phyloP scores from a whole-genome alignment of 176 grass and related monocot species.

The Cenchrus americanus region DNA sequence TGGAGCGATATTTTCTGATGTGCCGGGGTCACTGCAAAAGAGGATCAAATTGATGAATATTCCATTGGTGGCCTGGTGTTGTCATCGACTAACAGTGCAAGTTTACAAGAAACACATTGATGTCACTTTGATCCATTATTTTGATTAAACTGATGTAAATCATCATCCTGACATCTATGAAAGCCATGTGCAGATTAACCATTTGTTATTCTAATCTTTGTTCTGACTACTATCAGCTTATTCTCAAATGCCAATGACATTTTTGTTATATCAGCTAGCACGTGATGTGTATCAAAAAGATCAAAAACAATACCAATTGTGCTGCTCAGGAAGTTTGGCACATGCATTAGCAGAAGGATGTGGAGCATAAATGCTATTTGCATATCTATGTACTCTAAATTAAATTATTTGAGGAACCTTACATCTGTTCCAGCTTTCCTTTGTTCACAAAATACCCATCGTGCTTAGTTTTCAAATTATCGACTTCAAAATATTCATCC shows the following conservation, averaged over 20 bases:
- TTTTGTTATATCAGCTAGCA: slow-evolving; percentile 13
- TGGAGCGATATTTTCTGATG: slow-evolving; percentile 52
- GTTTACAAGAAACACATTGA: slow-evolving; percentile 21
- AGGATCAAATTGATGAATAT: slow-evolving; percentile 25
- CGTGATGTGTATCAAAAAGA: neutral
- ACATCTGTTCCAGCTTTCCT: slow-evolving; percentile 97
- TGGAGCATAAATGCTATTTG: slow-evolving; percentile 15
- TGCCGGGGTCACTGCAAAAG: slow-evolving; percentile 68
- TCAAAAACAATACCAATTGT: neutral
- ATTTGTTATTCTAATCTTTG: slow-evolving; percentile 9
- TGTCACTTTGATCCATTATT: slow-evolving; percentile 16
- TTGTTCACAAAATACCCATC: slow-evolving; percentile 99
- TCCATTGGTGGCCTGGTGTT: slow-evolving; percentile 23
- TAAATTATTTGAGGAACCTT: slow-evolving; percentile 52
- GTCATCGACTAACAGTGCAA: slow-evolving; percentile 23
- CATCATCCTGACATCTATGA: slow-evolving; percentile 12
- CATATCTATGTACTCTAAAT: slow-evolving; percentile 17
- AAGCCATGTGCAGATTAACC: slow-evolving; percentile 1
- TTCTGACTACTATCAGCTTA: slow-evolving; percentile 19
- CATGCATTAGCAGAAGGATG: neutral
- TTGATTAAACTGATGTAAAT: slow-evolving; percentile 32
- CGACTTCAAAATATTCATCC: slow-evolving; percentile 99
- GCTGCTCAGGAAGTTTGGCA: slow-evolving; percentile 12
- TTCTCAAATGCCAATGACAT: neutral
- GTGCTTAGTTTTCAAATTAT: slow-evolving; percentile 98